These are phyloP conservation scores for Paxillus ammoniavirescens DNA, from an alignment of 768 basidiomycete genomes.

Conservation along the genomic window DNA sequence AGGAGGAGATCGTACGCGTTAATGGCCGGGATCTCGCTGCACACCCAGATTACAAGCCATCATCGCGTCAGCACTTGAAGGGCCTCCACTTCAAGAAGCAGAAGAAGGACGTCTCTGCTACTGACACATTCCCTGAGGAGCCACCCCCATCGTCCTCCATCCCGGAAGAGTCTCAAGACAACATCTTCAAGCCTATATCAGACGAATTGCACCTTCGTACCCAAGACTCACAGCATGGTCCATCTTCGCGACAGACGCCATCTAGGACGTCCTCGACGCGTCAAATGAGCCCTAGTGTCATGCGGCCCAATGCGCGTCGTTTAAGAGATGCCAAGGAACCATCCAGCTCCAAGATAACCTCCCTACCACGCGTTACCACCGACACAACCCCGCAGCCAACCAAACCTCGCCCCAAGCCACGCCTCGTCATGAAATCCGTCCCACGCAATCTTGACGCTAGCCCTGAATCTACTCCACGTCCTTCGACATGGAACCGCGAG, in stretches of 20 bases:
- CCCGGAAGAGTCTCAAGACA: slow-evolving; percentile 21
- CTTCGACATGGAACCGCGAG: not conserved
- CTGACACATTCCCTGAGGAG: not conserved
- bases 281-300: not conserved
- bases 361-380: not conserved
- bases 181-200: slow-evolving; percentile 16
- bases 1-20: slow-evolving; percentile 13
- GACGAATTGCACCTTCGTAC: slow-evolving; percentile 11
- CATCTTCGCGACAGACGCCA: slow-evolving; percentile 1
- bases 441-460: slow-evolving; percentile 5
- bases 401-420: slow-evolving; percentile 16
- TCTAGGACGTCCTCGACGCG: slow-evolving; percentile 2
- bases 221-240: not conserved
- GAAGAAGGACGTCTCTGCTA: slow-evolving; percentile 14
- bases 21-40: slow-evolving; percentile 13
- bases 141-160: slow-evolving; percentile 23
- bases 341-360: slow-evolving; percentile 3
- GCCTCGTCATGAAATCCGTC: slow-evolving; percentile 1
- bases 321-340: not conserved
- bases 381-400: not conserved
- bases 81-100: slow-evolving; percentile 35
- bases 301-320: not conserved
- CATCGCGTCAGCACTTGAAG: slow-evolving; percentile 3
- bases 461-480: slow-evolving; percentile 18
- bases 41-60: slow-evolving; percentile 26